Evolutionary conservation across 2,329 filamentous ascomycete genomes (phyloP).

Genomic region (Ceratocystis cubensis): DNA sequence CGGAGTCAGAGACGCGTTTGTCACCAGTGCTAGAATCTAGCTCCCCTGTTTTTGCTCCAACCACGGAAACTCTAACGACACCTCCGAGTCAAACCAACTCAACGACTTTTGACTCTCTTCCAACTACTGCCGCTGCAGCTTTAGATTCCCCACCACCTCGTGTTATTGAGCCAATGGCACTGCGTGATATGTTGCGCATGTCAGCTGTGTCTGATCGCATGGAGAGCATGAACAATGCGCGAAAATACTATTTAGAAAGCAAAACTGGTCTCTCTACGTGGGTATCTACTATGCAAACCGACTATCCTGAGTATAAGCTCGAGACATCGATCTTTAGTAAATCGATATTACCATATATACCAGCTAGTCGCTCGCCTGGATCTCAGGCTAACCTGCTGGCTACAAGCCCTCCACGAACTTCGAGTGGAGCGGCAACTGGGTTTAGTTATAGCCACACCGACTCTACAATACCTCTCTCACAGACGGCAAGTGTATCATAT

Average conservation of each 20-base stretch:
- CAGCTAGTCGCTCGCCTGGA: background rate
- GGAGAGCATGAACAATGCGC: conserved; percentile 14
- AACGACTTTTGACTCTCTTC: conserved; percentile 1
- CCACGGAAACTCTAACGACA: background rate
- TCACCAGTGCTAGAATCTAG: background rate
- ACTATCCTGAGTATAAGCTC: conserved; percentile 38
- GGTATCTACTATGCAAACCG: conserved; percentile 21
- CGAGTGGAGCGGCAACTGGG: background rate
- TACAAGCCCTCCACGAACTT: background rate
- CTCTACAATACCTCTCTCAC: background rate
- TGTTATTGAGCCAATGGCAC: conserved; percentile 13
- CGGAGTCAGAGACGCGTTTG: background rate
- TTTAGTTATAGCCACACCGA: background rate
- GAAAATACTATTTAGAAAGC: conserved; percentile 11
- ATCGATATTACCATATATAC: background rate
- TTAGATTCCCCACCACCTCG: conserved; percentile 9
- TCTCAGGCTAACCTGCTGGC: background rate
- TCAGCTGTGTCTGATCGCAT: conserved; percentile 8
- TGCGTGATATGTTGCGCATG: conserved; percentile 14
- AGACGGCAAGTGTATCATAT: background rate
- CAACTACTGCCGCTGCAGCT: conserved; percentile 16
- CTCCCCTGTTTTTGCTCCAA: background rate
- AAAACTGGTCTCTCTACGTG: conserved; percentile 15
- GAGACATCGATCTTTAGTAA: conserved; percentile 28
- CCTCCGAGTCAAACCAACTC: conserved; percentile 3